Evolutionary conservation across 2,329 filamentous ascomycete genomes (phyloP).

Genomic region (Huntiella moniliformis): DNA sequence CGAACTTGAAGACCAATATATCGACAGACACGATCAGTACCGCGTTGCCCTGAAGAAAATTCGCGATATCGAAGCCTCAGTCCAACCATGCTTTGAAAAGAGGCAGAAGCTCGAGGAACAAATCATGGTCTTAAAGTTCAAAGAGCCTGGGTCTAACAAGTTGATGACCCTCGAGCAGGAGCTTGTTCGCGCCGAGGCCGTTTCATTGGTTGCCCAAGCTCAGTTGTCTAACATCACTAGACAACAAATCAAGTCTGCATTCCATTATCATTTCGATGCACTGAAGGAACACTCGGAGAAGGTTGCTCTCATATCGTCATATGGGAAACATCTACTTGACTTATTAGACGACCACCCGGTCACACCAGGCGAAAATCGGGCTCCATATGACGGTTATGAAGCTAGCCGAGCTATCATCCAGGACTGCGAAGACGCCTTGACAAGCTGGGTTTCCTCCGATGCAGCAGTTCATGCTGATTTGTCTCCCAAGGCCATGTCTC

Average conservation of each 20-base stretch:
- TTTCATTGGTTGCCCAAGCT: slow-evolving; percentile 95
- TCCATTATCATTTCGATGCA: slow-evolving; percentile 95
- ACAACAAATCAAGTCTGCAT: slow-evolving; percentile 97
- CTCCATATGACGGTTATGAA: slow-evolving; percentile 94
- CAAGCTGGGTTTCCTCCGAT: slow-evolving; percentile 88
- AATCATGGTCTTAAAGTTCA: slow-evolving; percentile 98
- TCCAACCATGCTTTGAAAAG: slow-evolving; percentile 95
- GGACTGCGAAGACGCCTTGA: slow-evolving; percentile 92
- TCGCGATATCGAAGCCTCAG: slow-evolving; percentile 94
- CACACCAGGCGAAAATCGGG: slow-evolving; percentile 87
- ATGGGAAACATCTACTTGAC: slow-evolving; percentile 94
- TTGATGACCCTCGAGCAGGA: slow-evolving; percentile 97
- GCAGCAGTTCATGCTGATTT: slow-evolving; percentile 76
- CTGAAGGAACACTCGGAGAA: slow-evolving; percentile 96
- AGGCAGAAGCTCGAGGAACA: slow-evolving; percentile 99
- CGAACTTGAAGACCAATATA: slow-evolving; percentile 93
- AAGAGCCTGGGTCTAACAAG: slow-evolving; percentile 94
- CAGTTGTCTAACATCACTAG: slow-evolving; percentile 98
- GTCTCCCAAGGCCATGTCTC: slow-evolving; percentile 67
- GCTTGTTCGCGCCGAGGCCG: slow-evolving; percentile 91
- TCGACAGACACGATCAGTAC: slow-evolving; percentile 98
- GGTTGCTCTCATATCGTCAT: slow-evolving; percentile 91
- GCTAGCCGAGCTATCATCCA: slow-evolving; percentile 98
- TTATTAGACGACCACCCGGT: slow-evolving; percentile 93
- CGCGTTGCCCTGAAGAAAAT: slow-evolving; percentile 98